These are phyloP conservation scores for Allium sativum DNA, from an alignment of 106 monocot species.

Conservation along the genomic window DNA sequence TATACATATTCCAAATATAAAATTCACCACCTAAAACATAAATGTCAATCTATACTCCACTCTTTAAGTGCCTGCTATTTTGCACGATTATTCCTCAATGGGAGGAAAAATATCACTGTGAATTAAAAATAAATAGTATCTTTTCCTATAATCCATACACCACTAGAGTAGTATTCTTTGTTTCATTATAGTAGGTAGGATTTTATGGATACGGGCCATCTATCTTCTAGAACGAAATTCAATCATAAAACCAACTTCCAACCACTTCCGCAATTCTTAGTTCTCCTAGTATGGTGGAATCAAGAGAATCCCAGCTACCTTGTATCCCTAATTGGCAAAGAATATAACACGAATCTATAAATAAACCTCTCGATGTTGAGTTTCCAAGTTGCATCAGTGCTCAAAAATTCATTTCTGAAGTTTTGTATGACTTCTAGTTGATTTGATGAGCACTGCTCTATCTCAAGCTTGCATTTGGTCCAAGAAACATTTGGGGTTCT, in stretches of 20 bases:
- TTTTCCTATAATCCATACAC: constrained; percentile 27
- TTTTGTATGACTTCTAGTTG: constrained; percentile 20
- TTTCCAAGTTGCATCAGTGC: constrained; percentile 18
- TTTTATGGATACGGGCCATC: constrained; percentile 66
- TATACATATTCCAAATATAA: too few species aligned
- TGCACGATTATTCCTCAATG: too few species aligned
- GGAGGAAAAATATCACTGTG: too few species aligned
- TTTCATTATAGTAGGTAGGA: constrained; percentile 33
- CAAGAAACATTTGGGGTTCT: constrained; percentile 40
- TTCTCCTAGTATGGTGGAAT: constrained; percentile 35
- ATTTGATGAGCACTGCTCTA: constrained; percentile 36
- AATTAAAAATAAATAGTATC: too few species aligned
- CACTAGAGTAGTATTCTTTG: constrained; percentile 16
- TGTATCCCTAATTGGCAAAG: constrained; percentile 57
- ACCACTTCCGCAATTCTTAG: constrained; percentile 49
- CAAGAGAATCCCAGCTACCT: constrained; percentile 38
- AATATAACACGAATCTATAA: constrained; percentile 59
- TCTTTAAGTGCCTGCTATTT: constrained; percentile 1
- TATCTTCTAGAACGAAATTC: constrained; percentile 37
- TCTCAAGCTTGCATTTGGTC: constrained; percentile 52
- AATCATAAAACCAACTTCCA: constrained; percentile 45
- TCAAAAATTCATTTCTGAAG: constrained; percentile 36
- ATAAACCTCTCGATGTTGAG: constrained; percentile 35
- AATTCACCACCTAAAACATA: too few species aligned
- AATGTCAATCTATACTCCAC: not conserved